These are phyloP conservation scores for Mucor sp. DNA, from an alignment of 371 early-diverging fungal species.

Conservation along the genomic window DNA sequence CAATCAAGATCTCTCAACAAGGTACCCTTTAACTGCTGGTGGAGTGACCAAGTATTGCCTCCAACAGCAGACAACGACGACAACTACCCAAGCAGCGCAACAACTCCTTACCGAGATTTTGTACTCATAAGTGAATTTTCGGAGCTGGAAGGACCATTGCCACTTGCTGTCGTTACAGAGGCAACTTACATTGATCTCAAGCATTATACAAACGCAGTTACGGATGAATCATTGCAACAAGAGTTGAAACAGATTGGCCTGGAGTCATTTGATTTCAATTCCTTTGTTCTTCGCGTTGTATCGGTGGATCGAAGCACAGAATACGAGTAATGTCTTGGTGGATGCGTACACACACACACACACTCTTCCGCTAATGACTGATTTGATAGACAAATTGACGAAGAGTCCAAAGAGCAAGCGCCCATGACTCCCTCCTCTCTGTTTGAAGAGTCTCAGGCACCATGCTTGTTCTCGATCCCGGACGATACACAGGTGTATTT, in stretches of 20 bases:
- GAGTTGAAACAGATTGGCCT: slow-evolving; percentile 25
- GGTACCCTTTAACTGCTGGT: slow-evolving; percentile 14
- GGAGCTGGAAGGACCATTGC: slow-evolving; percentile 60
- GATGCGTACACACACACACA: neutral
- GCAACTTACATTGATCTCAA: slow-evolving; percentile 40
- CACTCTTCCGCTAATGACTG: neutral
- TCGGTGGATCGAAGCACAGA: slow-evolving; percentile 54
- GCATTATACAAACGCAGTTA: slow-evolving; percentile 20
- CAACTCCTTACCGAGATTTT: slow-evolving; percentile 48
- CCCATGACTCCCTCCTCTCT: slow-evolving; percentile 11
- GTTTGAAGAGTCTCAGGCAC: slow-evolving; percentile 5
- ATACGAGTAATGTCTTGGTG: slow-evolving; percentile 18
- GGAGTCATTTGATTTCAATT: slow-evolving; percentile 53
- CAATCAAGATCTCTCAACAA: neutral
- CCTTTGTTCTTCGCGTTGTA: slow-evolving; percentile 58
- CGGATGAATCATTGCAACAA: neutral
- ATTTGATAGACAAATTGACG: slow-evolving; percentile 13
- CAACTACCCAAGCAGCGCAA: no score
- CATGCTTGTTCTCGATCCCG: slow-evolving; percentile 49
- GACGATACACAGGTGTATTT: slow-evolving; percentile 65
- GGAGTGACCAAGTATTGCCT: slow-evolving; percentile 18
- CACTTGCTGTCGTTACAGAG: slow-evolving; percentile 52
- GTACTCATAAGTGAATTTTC: slow-evolving; percentile 64
- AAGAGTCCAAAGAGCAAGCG: slow-evolving; percentile 1
- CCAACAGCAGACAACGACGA: slow-evolving; percentile 4